phyloP scores from a whole-genome alignment of 208 protist species.

The Leishmania lainsoni region DNA sequence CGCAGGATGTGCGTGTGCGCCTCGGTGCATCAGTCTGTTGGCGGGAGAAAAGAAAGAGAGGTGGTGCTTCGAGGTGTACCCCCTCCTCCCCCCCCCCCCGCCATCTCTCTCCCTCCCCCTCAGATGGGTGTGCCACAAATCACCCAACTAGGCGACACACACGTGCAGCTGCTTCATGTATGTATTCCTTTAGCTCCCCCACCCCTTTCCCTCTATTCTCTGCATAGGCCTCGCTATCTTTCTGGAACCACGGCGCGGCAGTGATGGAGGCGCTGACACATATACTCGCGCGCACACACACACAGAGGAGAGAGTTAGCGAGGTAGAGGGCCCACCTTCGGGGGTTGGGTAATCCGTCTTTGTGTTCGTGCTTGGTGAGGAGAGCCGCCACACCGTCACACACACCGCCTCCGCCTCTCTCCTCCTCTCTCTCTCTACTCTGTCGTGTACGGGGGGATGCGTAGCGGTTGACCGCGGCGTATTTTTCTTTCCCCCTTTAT shows the following conservation, averaged over 20 bases:
- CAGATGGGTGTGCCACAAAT: no score
- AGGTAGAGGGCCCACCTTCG: not conserved
- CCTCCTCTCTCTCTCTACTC: constrained; percentile 6
- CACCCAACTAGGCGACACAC: no score
- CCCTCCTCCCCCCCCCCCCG: no score
- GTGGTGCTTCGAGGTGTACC: no score
- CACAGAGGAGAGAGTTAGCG: not conserved
- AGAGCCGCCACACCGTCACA: not conserved
- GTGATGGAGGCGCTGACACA: not conserved
- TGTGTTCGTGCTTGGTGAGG: not conserved
- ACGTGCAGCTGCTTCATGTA: not conserved
- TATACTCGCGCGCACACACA: not conserved
- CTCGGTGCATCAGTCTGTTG: no score
- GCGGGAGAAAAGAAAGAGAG: no score
- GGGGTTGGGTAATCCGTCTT: not conserved
- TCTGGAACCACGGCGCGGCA: not conserved
- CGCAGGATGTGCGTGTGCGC: no score
- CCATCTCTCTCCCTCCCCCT: no score
- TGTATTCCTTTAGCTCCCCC: not conserved
- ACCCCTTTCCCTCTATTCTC: not conserved
- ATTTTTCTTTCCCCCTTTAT: not conserved
- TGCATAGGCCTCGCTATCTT: not conserved
- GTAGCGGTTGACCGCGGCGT: not conserved
- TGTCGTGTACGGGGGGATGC: not conserved
- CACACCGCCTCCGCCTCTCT: not conserved